phyloP scores from a whole-genome alignment of 768 basidiomycete species.

The Kwoniella mangroviensis region DNA sequence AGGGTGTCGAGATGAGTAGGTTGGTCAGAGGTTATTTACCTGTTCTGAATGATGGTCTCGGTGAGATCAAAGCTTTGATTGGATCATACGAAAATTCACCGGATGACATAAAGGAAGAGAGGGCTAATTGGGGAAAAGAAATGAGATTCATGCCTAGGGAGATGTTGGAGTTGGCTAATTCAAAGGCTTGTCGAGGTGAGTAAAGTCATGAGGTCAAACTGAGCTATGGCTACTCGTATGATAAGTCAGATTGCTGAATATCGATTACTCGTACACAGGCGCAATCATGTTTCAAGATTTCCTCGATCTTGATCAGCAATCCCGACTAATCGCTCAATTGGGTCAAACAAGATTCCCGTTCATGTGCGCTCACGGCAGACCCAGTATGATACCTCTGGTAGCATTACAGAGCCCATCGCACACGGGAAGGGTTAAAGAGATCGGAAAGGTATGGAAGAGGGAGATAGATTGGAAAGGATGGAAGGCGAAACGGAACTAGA shows the following conservation, averaged over 20 bases:
- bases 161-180: conserved; percentile 83
- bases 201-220: too few relatives aligned
- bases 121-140: conserved; percentile 63
- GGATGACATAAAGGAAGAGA: neutral
- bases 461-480: conserved; percentile 21
- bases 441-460: neutral
- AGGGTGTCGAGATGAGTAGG: conserved; percentile 72
- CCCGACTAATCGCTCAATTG: conserved; percentile 70
- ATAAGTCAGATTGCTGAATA: too few relatives aligned
- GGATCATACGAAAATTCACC: neutral
- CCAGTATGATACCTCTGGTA: conserved; percentile 64
- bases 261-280: conserved; percentile 65
- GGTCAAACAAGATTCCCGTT: conserved; percentile 80
- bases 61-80: conserved; percentile 36
- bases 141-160: conserved; percentile 81
- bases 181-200: conserved; percentile 92
- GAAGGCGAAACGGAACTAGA: neutral
- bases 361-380: conserved; percentile 92
- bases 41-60: conserved; percentile 63
- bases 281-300: conserved; percentile 97
- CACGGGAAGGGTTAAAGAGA: too few relatives aligned
- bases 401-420: neutral
- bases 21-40: conserved; percentile 75
- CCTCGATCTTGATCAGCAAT: conserved; percentile 71
- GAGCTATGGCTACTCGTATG: too few relatives aligned